Evolutionary conservation across 768 basidiomycete species (phyloP).

Genomic region (Tulasnella sp.): DNA sequence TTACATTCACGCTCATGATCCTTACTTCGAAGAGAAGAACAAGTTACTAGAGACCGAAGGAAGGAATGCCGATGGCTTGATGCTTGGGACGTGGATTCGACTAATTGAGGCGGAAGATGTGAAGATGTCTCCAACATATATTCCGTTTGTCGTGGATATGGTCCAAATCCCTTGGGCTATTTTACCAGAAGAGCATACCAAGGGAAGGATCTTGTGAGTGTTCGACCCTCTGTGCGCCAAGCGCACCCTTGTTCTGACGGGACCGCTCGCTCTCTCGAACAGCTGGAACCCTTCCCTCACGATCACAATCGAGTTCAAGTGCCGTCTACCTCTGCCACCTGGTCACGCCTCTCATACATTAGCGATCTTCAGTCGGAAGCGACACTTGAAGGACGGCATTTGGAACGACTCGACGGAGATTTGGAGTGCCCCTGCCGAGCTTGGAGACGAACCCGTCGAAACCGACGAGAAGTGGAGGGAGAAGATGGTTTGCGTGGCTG

Average conservation of each 20-base stretch:
- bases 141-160: neutral
- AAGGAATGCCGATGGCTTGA: neutral
- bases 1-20: neutral
- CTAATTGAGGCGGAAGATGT: neutral
- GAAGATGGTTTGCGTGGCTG: neutral
- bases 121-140: neutral
- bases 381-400: neutral
- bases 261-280: too few species aligned
- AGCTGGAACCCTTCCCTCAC: neutral
- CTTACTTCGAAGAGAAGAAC: neutral
- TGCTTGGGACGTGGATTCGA: neutral
- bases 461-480: slow-evolving; percentile 7
- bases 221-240: too few species aligned
- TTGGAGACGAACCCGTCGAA: neutral
- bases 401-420: neutral
- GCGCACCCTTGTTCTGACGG: too few species aligned
- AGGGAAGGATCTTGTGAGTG: too few species aligned
- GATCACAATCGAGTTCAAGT: neutral
- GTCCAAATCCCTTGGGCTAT: too few species aligned
- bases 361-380: neutral
- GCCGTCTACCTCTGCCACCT: neutral
- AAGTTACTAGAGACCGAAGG: neutral
- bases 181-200: too few species aligned
- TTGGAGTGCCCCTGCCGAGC: neutral
- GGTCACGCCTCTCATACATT: neutral